Evolutionary conservation across 345 rosid species (phyloP).

Genomic region (Citrus cavaleriei): DNA sequence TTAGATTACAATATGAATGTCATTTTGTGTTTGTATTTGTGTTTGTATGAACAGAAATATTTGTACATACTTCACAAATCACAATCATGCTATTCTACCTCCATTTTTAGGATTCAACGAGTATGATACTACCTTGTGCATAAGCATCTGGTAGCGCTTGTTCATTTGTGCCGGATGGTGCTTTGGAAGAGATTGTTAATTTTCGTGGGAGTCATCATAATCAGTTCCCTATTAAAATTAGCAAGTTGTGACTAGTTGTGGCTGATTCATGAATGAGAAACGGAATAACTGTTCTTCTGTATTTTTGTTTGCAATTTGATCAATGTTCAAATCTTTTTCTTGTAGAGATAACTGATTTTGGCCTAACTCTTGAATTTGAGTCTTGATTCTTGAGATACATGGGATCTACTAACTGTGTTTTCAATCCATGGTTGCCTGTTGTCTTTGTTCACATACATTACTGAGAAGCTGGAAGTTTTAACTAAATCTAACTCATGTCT

Average conservation of each 20-base stretch:
- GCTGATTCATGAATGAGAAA: background rate
- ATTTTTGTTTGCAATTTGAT: background rate
- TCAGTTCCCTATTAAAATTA: background rate
- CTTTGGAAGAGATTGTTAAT: background rate
- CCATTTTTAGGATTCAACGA: background rate
- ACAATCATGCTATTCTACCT: background rate
- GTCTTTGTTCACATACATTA: background rate
- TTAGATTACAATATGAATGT: background rate
- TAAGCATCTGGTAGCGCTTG: no score
- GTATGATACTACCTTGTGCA: background rate
- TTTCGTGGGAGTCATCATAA: background rate
- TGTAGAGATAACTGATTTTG: background rate
- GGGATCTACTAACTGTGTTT: background rate
- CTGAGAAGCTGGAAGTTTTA: background rate
- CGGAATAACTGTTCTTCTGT: background rate
- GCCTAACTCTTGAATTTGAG: background rate
- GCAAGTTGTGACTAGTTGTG: background rate
- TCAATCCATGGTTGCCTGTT: background rate
- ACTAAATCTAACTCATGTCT: conserved; percentile 2
- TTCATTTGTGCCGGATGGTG: background rate
- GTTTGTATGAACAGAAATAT: background rate
- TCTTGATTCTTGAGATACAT: background rate
- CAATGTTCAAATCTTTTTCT: background rate
- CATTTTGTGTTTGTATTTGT: background rate
- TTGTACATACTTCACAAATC: no score